These are phyloP conservation scores for Ogataea saltuana DNA, from an alignment of 805 yeast genomes.

Conservation along the genomic window DNA sequence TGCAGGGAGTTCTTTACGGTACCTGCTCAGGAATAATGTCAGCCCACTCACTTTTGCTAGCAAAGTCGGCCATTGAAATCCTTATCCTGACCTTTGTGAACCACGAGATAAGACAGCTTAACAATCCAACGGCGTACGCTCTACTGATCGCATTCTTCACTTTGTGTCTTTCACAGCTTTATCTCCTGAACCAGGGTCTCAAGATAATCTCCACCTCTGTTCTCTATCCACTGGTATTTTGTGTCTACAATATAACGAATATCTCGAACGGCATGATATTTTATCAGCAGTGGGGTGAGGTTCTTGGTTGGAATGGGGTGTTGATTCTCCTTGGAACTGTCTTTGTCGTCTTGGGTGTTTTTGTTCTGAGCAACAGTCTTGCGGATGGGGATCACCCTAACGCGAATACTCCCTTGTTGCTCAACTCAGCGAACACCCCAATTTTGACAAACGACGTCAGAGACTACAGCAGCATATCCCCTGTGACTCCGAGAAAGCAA, in stretches of 20 bases:
- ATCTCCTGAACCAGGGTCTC: slow-evolving; percentile 72
- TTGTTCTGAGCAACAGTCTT: slow-evolving; percentile 58
- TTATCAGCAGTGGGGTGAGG: slow-evolving; percentile 49
- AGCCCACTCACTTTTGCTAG: slow-evolving; percentile 81
- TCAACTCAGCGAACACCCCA: slow-evolving; percentile 11
- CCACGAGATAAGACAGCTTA: slow-evolving; percentile 34
- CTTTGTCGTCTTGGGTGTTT: slow-evolving; percentile 67
- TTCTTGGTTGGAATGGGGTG: slow-evolving; percentile 37
- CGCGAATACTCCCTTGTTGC: slow-evolving; percentile 5
- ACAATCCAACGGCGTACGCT: slow-evolving; percentile 45
- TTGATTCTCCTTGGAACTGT: slow-evolving; percentile 47
- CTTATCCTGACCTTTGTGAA: slow-evolving; percentile 46
- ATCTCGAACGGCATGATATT: slow-evolving; percentile 65
- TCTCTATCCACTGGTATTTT: slow-evolving; percentile 81
- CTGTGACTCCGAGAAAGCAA: slow-evolving; percentile 23
- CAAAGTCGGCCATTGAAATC: slow-evolving; percentile 80
- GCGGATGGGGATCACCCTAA: slow-evolving; percentile 16
- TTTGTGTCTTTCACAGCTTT: slow-evolving; percentile 71
- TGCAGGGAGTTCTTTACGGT: slow-evolving; percentile 67
- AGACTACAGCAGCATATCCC: slow-evolving; percentile 13
- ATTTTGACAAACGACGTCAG: slow-evolving; percentile 6
- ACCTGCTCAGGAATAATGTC: slow-evolving; percentile 72
- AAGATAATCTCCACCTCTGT: slow-evolving; percentile 70
- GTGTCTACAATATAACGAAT: slow-evolving; percentile 74
- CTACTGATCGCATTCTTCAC: slow-evolving; percentile 55